phyloP scores from a whole-genome alignment of 805 yeast species.

The Blastobotrys peoriensis region DNA sequence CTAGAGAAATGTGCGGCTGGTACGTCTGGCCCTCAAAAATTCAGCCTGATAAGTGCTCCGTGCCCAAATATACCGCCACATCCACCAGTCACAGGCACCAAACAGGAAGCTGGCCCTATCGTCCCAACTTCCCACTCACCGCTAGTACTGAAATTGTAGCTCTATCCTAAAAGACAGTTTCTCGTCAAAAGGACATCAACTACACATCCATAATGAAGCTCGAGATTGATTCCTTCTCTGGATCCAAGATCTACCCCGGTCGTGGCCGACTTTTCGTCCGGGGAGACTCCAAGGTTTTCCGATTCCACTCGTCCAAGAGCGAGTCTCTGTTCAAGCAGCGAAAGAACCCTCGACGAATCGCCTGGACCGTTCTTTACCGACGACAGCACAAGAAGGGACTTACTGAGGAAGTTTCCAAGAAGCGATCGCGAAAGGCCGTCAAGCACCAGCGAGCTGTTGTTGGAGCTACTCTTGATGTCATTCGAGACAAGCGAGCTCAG shows the following conservation, averaged over 20 bases:
- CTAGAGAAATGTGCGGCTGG: not conserved
- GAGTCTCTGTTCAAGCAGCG: constrained; percentile 98
- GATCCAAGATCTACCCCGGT: constrained; percentile 99
- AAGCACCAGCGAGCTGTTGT: constrained; percentile 99
- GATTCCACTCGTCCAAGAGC: constrained; percentile 97
- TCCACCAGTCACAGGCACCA: not conserved
- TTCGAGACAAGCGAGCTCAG: constrained; percentile 93
- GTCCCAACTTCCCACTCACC: constrained; percentile 5
- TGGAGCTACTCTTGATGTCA: constrained; percentile 98
- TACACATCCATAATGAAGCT: constrained; percentile 70
- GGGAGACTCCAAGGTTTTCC: constrained; percentile 99
- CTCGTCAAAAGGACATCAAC: constrained; percentile 1
- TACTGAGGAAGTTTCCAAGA: constrained; percentile 96
- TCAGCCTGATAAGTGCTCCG: not conserved
- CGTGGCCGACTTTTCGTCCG: constrained; percentile 99
- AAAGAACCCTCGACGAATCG: constrained; percentile 99
- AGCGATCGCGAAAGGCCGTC: constrained; percentile 95
- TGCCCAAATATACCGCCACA: not conserved
- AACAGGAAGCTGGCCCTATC: not conserved
- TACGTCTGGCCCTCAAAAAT: not conserved
- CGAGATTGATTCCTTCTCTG: constrained; percentile 99
- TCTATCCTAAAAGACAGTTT: constrained; percentile 5
- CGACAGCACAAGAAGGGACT: constrained; percentile 99
- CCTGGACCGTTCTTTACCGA: constrained; percentile 99
- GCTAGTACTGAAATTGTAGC: no score